Percentiles rank a stretch among this genome's conserved stretches.
Conservation (phyloP, 2,329 filamentous ascomycete genomes). For the Myriosclerotinia scirpicola region DNA sequence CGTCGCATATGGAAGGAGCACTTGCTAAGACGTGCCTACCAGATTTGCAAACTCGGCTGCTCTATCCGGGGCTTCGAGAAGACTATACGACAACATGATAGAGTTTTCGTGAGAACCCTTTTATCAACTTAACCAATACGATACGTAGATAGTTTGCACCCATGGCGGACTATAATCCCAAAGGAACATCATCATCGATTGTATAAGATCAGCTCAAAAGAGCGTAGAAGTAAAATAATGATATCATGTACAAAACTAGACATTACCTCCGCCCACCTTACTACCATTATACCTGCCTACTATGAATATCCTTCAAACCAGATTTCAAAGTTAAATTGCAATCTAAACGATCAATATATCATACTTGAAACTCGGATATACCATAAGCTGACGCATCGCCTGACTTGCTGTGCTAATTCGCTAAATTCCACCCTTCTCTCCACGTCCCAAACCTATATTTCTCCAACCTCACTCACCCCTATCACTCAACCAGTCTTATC, state of each 20-base stretch:
- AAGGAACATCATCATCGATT: no score
- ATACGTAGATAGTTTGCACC: no score
- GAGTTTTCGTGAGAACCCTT: no score
- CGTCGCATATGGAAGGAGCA: not conserved
- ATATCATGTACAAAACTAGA: slow-evolving; percentile 8
- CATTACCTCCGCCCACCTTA: not conserved
- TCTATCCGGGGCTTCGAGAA: not conserved
- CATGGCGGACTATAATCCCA: no score
- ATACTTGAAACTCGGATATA: not conserved
- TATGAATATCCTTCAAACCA: not conserved
- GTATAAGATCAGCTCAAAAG: not conserved
- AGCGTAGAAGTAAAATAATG: not conserved
- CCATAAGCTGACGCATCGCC: not conserved
- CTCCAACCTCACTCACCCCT: not conserved
- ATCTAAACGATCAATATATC: not conserved
- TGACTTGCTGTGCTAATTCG: not conserved
- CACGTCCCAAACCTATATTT: not conserved
- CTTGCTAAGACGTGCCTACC: not conserved
- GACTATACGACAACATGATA: no score
- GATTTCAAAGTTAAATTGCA: not conserved
- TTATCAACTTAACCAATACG: no score
- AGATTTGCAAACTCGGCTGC: not conserved
- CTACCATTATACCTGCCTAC: not conserved
- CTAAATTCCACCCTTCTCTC: not conserved
- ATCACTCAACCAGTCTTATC: slow-evolving; percentile 3